Evolutionary conservation across 345 rosid genomes (phyloP), one percentile per base, ranked within the genome.

Genomic region (Populus euphratica): DNA sequence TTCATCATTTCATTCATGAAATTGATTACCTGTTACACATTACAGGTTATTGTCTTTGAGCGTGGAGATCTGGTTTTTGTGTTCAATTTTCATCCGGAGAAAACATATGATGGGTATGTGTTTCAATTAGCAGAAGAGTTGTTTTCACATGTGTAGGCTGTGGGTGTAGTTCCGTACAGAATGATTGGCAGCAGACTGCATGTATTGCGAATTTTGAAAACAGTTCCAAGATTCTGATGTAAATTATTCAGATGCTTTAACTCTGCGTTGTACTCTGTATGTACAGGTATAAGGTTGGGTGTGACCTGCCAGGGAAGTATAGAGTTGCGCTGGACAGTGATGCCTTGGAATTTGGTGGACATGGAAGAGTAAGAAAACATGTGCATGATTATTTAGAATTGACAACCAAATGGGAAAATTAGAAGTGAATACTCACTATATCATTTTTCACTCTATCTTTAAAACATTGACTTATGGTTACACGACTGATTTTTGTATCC

Each of bases 221-320:
- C 29, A 67, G 23, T 39, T 9, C 49, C 49, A 16, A 44, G 43
- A 36, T 20, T 50, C 17, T 11, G 56, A 31, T 18, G 68, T 29
- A 20, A 33, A 27, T 75, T 33, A 17, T 65, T 63, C 66, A 27
- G 49, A 12, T 35, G n/a, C 27, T 20, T 31, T 35, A 73, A 59
- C 62, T 36, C 13, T 69, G 41, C 62, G 52, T 66, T 56, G 52
- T 21, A 33, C 69, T 66, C n/a, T 80, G 78, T 70, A 83, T 39
- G 36, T 86, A 75, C 88, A 92, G 97, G 85, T 92, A 88, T 76
- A 90, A 92, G 82, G 88, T 92, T 41, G 97, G 97, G 41, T 92
- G 93, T 52, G 90, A 89, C 86, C 87, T 87, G 85, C 97, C 97
- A 1, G 97, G 97, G 78, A 90, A 87, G 86, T 90, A 92, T 66